phyloP scores from a whole-genome alignment of 306 rosid species.

The Rubus idaeus region DNA sequence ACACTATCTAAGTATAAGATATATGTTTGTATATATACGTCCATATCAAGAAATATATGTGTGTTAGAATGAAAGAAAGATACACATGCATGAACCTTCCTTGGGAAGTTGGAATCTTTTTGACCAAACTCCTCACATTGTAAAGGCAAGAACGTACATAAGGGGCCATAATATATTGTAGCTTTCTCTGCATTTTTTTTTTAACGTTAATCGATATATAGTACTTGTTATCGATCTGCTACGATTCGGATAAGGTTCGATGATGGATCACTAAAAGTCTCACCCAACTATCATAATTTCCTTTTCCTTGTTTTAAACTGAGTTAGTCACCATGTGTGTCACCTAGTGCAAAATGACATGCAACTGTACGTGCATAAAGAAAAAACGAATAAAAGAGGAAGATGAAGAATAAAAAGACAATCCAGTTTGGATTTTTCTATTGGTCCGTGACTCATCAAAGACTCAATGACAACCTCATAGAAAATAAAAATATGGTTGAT shows the following conservation, averaged over 20 bases:
- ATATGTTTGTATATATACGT: not conserved
- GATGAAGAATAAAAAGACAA: not conserved
- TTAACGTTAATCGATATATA: not conserved
- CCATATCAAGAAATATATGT: not conserved
- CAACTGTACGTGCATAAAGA: slow-evolving; percentile 19
- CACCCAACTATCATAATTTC: slow-evolving; percentile 3
- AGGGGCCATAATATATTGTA: not conserved
- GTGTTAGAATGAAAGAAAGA: not conserved
- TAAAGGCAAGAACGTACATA: slow-evolving; percentile 27
- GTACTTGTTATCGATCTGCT: not conserved
- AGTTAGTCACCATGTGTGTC: slow-evolving; percentile 38
- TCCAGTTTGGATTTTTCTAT: slow-evolving; percentile 28
- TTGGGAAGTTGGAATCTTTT: slow-evolving; percentile 20
- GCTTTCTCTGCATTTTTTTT: slow-evolving; percentile 18
- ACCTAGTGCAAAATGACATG: slow-evolving; percentile 42
- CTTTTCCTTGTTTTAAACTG: slow-evolving; percentile 12
- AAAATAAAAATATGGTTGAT: not conserved
- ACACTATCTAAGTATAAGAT: not conserved
- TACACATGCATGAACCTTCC: not conserved
- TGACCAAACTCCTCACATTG: not conserved
- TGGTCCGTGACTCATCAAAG: slow-evolving; percentile 55
- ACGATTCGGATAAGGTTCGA: slow-evolving; percentile 25
- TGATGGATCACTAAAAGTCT: slow-evolving; percentile 22
- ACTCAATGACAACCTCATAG: slow-evolving; percentile 4
- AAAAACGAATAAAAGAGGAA: slow-evolving; percentile 1